Base-by-base conservation (phyloP, 177 flowering plant species). In the Vitis hybrid region DNA sequence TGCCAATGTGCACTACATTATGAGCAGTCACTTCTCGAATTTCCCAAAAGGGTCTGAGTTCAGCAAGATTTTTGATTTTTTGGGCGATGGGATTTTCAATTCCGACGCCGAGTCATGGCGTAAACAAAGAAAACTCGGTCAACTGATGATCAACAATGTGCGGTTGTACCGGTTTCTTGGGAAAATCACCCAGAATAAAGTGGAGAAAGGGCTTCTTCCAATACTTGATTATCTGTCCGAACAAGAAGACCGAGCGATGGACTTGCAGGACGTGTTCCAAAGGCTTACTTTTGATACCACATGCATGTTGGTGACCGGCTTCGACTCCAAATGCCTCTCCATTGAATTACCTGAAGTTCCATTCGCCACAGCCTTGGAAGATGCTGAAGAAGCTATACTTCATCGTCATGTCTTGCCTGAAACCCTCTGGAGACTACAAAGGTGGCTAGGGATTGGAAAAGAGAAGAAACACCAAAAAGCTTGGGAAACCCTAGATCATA, bases 81-180 rank as follows among this genome's bases (percentile, higher is more conserved):
- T 80, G 11, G 84, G 84, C 4, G 75, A 70, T 51, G 78, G 78
- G 0, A 70, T 82, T 3, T 73, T 80, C 65, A 81, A 56, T n/a
- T 51, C 71, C 0, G 86, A 82, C 50, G 51, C n/a, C 1, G 86
- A 82, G 0, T 13, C 51, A 14, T 81, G 85, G 86, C 45, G 45
- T 9, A 2, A 8, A 2, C 82, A 76, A 11, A 68, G 81, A 63
- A 74, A 67, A 48, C n/a, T 63, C 23, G 65, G 64, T 5, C 81
- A 70, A 2, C 12, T 67, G 2, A 14, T 56, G 11, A 11, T 84
- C 18, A 50, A 6, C 0, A 51, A 73, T 9, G 11, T 2, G 2
- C 18, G 54, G 8, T 77, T 77, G 10, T 64, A 68, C 8, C 52
- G 14, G 11, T 12, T 67, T 4, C 6, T 70, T 8, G 60, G 52